Conservation (phyloP, 805 yeast genomes). For the Clavispora phyllophila region DNA sequence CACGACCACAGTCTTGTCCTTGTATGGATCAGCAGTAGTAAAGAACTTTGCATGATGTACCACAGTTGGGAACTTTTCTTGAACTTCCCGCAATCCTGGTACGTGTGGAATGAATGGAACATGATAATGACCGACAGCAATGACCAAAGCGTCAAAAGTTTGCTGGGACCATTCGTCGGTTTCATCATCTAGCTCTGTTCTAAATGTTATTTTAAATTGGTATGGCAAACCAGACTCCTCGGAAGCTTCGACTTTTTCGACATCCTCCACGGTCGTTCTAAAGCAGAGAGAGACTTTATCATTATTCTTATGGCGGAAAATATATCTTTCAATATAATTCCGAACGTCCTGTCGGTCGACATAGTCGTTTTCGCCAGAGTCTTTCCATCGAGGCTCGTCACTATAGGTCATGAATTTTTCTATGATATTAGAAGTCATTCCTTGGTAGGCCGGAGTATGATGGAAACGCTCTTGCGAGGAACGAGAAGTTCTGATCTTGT, state of each 20-base stretch:
- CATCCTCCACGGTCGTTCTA: constrained; percentile 37
- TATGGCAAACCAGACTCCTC: constrained; percentile 8
- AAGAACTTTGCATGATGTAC: constrained; percentile 45
- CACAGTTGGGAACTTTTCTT: constrained; percentile 20
- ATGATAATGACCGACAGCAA: constrained; percentile 47
- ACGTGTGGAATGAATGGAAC: constrained; percentile 42
- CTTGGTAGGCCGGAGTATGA: constrained; percentile 23
- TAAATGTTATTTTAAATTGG: constrained; percentile 25
- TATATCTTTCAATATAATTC: constrained; percentile 25
- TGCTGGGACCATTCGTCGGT: constrained; percentile 35
- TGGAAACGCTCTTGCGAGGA: constrained; percentile 23
- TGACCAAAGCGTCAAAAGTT: constrained; percentile 32
- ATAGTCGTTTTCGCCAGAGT: constrained; percentile 19
- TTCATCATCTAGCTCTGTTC: constrained; percentile 18
- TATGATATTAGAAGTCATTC: constrained; percentile 35
- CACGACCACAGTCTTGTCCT: constrained; percentile 18
- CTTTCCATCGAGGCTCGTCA: constrained; percentile 35
- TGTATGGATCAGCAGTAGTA: constrained; percentile 25
- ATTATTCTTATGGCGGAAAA: constrained; percentile 16
- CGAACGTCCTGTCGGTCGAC: constrained; percentile 24
- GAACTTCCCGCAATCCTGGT: constrained; percentile 35
- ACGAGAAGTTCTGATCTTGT: not conserved
- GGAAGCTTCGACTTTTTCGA: constrained; percentile 18
- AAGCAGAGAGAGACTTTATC: constrained; percentile 17
- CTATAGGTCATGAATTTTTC: constrained; percentile 43